These are phyloP conservation scores for Ceratobasidium papillatum DNA, from an alignment of 1,284 basidiomycete species.

Conservation along the genomic window DNA sequence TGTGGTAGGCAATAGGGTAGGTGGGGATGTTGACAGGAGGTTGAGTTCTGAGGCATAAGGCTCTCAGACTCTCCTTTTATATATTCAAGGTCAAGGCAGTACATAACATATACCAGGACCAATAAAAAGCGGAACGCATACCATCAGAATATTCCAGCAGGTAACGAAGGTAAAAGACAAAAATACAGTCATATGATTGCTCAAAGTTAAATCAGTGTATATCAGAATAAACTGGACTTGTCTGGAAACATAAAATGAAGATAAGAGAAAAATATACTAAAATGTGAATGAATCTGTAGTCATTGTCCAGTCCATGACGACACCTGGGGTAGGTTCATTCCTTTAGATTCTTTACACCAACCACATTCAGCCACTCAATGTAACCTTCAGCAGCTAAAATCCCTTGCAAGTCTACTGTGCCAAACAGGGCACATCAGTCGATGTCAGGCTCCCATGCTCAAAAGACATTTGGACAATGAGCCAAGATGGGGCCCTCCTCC, in stretches of 20 bases:
- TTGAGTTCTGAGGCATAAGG: constrained; percentile 14
- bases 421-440: too few species aligned
- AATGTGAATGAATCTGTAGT: neutral
- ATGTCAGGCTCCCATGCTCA: too few species aligned
- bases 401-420: too few species aligned
- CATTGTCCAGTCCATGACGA: neutral
- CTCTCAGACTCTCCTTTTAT: constrained; percentile 17
- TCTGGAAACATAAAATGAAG: neutral
- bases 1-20: too few species aligned
- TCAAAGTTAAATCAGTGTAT: neutral
- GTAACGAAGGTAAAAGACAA: neutral
- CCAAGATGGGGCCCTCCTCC: too few species aligned
- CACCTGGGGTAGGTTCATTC: too few species aligned
- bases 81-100: neutral
- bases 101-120: neutral
- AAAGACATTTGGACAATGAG: too few species aligned
- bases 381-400: too few species aligned
- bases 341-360: too few species aligned
- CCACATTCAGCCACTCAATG: too few species aligned
- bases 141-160: neutral
- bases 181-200: neutral
- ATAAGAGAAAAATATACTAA: neutral
- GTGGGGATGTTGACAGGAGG: too few species aligned
- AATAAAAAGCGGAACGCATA: neutral
- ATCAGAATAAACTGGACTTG: neutral